Evolutionary conservation across 2,329 filamentous ascomycete species (phyloP).

Genomic region (Aspergillus sp.): DNA sequence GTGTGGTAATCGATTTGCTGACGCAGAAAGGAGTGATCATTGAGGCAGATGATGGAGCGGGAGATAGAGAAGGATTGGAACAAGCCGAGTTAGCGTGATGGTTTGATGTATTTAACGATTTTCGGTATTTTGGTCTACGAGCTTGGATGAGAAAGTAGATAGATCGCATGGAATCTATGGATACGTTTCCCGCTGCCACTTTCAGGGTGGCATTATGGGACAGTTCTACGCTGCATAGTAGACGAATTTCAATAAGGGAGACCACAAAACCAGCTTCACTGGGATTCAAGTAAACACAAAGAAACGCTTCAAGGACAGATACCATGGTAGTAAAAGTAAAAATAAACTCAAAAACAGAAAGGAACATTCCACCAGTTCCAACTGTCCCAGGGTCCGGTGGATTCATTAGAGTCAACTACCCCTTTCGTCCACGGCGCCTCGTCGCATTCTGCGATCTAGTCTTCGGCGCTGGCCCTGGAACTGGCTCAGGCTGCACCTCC

Average conservation of each 20-base stretch:
- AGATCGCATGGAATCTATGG: background rate
- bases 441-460: constrained; percentile 24
- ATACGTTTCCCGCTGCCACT: background rate
- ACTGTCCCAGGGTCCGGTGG: too few relatives aligned
- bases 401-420: constrained; percentile 12
- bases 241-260: background rate
- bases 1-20: constrained; percentile 19
- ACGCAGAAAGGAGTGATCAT: background rate
- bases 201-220: background rate
- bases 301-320: background rate
- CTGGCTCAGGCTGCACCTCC: background rate
- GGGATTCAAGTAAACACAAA: background rate
- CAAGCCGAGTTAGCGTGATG: background rate
- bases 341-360: background rate
- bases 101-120: background rate
- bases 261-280: background rate
- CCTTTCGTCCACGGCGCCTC: constrained; percentile 19
- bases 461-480: constrained; percentile 11
- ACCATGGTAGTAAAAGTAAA: background rate
- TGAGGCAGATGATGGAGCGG: background rate
- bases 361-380: too few relatives aligned
- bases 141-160: background rate
- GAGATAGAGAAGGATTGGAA: background rate
- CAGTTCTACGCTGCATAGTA: too few relatives aligned
- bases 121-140: background rate